Base-by-base conservation (phyloP, 2,329 filamentous ascomycete species). In the Cryphonectria japonica region DNA sequence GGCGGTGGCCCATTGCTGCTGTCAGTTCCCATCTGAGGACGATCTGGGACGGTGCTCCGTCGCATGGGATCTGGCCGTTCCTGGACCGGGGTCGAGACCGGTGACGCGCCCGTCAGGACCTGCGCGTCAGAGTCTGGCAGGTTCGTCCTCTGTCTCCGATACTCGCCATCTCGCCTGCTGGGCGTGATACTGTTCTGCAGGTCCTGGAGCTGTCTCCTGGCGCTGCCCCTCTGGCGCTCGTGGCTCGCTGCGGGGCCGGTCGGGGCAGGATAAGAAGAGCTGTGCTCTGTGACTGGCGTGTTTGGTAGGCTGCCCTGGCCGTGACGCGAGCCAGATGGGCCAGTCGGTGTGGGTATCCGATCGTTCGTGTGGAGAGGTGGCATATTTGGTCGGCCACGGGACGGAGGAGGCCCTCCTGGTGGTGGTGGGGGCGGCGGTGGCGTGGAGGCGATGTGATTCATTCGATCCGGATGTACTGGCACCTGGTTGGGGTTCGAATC, bases 61-160 rank as follows among this genome's bases (percentile, higher is more conserved):
- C 84, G 80, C 16, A 83, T 75, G 9, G 82, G 79, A 52, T 88
- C 85, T 39, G 80, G 78, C 0, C 84, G 83, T 72, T 89, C 87
- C 32, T 85, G 82, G 3, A 81, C 76, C 0, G 86, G 85, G 3
- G 86, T 87, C 64, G 81, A 81, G 29, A 81, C 81, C 29, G 84
- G 85, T 34, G 88, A 87, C 26, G 84, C 85, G 32, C 87, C 86
- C 0, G 85, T 85, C 2, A 89, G 80, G 5, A 87, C 85, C 75
- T 89, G 88, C 1, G 85, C 85, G 74, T 89, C 87, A 2, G 87
- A 88, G 26, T 84, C 84, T 26, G 82, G 85, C 50, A 89, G 76
- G 70, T 82, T 84, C 67, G 80, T 81, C 19, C 83, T 69, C 34
- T 65, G 32, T 52, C 69, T 71, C 16, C 71, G 66, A 19, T 71